These are phyloP conservation scores for Ambrosia trifida DNA, from an alignment of 129 eudicot genomes.

Conservation along the genomic window DNA sequence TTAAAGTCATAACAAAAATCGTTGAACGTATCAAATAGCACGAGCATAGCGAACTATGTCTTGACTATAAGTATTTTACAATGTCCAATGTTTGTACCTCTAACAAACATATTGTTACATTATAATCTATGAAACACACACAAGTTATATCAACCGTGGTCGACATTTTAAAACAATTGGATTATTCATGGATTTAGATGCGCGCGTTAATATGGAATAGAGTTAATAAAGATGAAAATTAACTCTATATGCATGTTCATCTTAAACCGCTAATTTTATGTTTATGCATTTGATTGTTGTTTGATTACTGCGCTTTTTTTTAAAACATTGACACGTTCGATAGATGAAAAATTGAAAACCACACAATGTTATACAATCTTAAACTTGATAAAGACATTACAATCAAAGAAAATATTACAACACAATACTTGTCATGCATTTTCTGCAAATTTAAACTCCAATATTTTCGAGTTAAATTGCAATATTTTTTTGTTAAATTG, in stretches of 20 bases:
- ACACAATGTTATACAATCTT: constrained; percentile 33
- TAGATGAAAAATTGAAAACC: constrained; percentile 24
- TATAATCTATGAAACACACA: too few species aligned
- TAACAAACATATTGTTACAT: too few species aligned
- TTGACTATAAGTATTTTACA: too few species aligned
- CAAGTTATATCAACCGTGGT: too few species aligned
- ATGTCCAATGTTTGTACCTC: too few species aligned
- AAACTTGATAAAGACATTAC: constrained; percentile 20
- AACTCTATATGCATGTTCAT: background rate
- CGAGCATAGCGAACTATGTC: too few species aligned
- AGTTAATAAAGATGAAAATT: too few species aligned
- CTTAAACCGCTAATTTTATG: constrained; percentile 1
- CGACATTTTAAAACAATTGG: too few species aligned
- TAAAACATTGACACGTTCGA: background rate
- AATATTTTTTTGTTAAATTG: constrained; percentile 19
- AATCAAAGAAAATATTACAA: constrained; percentile 13
- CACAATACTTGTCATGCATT: constrained; percentile 18
- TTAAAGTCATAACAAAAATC: too few species aligned
- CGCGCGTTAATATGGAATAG: too few species aligned
- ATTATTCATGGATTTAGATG: too few species aligned
- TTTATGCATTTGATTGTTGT: background rate
- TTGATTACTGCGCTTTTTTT: background rate
- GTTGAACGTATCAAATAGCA: too few species aligned
- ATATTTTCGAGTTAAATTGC: constrained; percentile 18
- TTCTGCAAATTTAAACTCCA: constrained; percentile 28